Percentiles rank a stretch among this genome's conserved stretches.
Evolutionary conservation across 164 flowering plant species (phyloP).

Genomic region (Euptelea pleiosperma): DNA sequence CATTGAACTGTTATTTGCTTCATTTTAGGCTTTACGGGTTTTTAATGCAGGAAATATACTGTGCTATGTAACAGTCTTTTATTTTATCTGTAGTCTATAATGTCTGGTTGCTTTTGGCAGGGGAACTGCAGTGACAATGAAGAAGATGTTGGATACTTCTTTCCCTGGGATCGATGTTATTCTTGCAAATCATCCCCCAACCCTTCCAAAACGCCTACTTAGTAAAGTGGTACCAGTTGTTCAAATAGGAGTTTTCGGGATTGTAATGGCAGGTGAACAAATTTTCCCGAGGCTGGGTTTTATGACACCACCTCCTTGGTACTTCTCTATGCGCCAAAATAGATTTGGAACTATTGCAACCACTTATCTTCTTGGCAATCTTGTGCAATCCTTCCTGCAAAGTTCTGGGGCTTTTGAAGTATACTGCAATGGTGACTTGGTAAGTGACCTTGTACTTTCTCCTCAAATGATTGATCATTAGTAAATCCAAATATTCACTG

Average conservation of each 20-base stretch:
- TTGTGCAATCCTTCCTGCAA: constrained; percentile 74
- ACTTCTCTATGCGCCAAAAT: constrained; percentile 68
- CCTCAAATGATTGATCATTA: no score
- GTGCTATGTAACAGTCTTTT: no score
- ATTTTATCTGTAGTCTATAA: no score
- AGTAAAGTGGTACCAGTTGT: constrained; percentile 69
- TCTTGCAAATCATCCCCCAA: constrained; percentile 77
- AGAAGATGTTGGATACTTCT: constrained; percentile 69
- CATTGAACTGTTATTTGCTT: no score
- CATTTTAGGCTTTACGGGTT: no score
- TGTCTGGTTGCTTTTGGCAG: constrained; percentile 36
- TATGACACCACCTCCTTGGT: constrained; percentile 78
- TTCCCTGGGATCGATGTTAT: constrained; percentile 75
- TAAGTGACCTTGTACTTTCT: constrained; percentile 20
- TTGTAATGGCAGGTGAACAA: constrained; percentile 78
- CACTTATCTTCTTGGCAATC: constrained; percentile 87
- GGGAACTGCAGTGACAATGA: constrained; percentile 78
- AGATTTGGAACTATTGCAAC: constrained; percentile 83
- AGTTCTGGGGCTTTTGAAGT: constrained; percentile 97
- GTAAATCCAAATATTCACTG: no score
- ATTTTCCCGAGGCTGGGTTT: constrained; percentile 83
- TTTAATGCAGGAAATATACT: no score
- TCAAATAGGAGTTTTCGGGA: constrained; percentile 66
- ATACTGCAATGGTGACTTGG: constrained; percentile 63
- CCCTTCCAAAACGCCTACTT: constrained; percentile 78